These are phyloP conservation scores for Zelopaecilomyces penicillatus DNA, from an alignment of 2,329 filamentous ascomycete genomes.

Conservation along the genomic window DNA sequence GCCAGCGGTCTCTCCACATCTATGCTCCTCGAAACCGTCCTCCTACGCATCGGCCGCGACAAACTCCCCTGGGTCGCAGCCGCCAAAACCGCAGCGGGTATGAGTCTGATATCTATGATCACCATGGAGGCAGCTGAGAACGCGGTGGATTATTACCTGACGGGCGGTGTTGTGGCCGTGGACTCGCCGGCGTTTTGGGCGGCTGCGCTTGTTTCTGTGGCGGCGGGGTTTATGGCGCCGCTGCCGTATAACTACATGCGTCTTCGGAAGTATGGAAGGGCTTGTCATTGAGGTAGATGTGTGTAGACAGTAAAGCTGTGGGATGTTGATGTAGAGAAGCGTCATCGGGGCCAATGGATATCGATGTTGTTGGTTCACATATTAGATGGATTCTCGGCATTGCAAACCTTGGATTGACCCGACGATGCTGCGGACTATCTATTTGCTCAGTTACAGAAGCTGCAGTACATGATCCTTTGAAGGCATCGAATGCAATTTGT, in stretches of 20 bases:
- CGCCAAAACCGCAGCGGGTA: constrained; percentile 44
- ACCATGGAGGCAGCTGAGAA: constrained; percentile 51
- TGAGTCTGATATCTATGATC: constrained; percentile 52
- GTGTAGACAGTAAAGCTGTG: too few relatives aligned
- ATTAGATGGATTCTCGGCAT: too few relatives aligned
- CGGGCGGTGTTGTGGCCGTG: constrained; percentile 40
- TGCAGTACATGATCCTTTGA: too few relatives aligned
- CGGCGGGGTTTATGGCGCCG: constrained; percentile 38
- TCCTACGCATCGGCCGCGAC: constrained; percentile 41
- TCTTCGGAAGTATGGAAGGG: constrained; percentile 39
- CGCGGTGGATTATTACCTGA: constrained; percentile 45
- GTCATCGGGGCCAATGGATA: too few relatives aligned
- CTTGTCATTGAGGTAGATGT: constrained; percentile 38
- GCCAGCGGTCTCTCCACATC: constrained; percentile 42
- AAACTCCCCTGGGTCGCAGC: constrained; percentile 37
- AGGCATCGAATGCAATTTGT: too few relatives aligned
- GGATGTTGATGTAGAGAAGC: too few relatives aligned
- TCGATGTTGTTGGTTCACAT: too few relatives aligned
- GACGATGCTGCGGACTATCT: too few relatives aligned
- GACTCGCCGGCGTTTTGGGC: constrained; percentile 42
- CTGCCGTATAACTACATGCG: constrained; percentile 46
- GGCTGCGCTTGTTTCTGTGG: constrained; percentile 36
- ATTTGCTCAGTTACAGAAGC: too few relatives aligned
- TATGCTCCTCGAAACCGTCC: constrained; percentile 41
- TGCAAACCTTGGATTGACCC: too few relatives aligned